Percentiles rank a stretch among this genome's conserved stretches.
phyloP scores from a whole-genome alignment of 345 rosid genomes.

The Rhizophora apiculata region DNA sequence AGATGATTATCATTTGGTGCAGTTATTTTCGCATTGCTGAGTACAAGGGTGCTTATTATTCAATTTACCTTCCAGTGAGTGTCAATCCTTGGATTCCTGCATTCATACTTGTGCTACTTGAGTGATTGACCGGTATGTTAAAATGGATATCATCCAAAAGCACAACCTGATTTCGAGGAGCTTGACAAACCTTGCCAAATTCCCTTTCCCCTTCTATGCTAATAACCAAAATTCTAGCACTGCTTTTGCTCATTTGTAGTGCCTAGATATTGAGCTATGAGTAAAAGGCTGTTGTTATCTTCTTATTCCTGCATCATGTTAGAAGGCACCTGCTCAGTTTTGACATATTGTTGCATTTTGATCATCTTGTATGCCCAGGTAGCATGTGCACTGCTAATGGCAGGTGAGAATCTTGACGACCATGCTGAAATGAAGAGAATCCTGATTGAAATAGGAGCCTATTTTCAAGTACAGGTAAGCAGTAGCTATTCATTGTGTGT shows the following conservation, averaged over 20 bases:
- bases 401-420: conserved; percentile 67
- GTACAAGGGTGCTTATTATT: conserved; percentile 74
- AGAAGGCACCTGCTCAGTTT: not conserved
- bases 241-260: not conserved
- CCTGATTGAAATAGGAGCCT: conserved; percentile 73
- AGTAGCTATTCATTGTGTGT: not conserved
- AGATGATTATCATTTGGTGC: conserved; percentile 16
- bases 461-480: conserved; percentile 75
- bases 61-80: conserved; percentile 86
- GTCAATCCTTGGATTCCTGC: not conserved
- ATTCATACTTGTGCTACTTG: not conserved
- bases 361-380: conserved; percentile 38
- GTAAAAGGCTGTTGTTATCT: too few species aligned
- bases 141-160: too few species aligned
- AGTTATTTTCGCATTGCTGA: conserved; percentile 78
- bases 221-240: too few species aligned
- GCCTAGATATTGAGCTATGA: not conserved
- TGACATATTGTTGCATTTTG: not conserved
- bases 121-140: not conserved
- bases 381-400: conserved; percentile 76
- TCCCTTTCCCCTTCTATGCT: too few species aligned
- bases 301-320: too few species aligned
- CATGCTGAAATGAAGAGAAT: conserved; percentile 58
- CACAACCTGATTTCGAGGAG: too few species aligned
- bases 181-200: too few species aligned